Base-by-base conservation (phyloP, 306 rosid genomes). In the Quercus suber region DNA sequence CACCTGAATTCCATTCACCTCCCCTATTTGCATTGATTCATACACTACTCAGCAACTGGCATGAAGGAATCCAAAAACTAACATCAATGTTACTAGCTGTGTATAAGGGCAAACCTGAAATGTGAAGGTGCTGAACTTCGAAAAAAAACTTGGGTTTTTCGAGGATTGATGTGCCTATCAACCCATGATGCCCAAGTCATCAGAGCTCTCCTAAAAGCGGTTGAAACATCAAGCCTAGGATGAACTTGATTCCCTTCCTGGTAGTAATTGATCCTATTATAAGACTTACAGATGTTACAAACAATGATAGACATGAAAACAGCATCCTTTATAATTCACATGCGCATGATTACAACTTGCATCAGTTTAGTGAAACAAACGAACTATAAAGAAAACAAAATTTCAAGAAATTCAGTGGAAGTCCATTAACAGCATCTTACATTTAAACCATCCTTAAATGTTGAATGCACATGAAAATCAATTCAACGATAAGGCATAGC, bases 1-100 rank as follows among this genome's bases (percentile, higher is more conserved):
- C 98, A 55, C 99, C 98, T 11, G 96, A 88, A 85, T 91, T 88
- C 99, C 99, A 95, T 69, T 84, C 84, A 23, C 99, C 99, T 80
- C 90, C 99, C 69, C 97, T 95, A 80, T 88, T 75, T 41, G 12
- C 49, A 81, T 13, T 77, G 41, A 49, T 78, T 31, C n/a, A 77
- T 6, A 82, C 71, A 55, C n/a, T 30, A 65, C 49, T 76, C 65
- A 84, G 81, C 45, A 41, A 35, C 30, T 30, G 33, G 19, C n/a
- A 37, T 14, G 63, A 57, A 27, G 37, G 45, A 64, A 61, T 35
- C 41, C 15, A 49, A 33, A 73, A n/a, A n/a, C 45, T 71, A 20
- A 28, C 45, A 14, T 52, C 55, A 23, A 51, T 55, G 17, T 11
- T 31, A 57, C 67, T 73, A 80, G 61, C 5, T 17, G 33, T 56